Conservation (phyloP, 2,329 filamentous ascomycete species). For the Pseudogymnoascus sp. region DNA sequence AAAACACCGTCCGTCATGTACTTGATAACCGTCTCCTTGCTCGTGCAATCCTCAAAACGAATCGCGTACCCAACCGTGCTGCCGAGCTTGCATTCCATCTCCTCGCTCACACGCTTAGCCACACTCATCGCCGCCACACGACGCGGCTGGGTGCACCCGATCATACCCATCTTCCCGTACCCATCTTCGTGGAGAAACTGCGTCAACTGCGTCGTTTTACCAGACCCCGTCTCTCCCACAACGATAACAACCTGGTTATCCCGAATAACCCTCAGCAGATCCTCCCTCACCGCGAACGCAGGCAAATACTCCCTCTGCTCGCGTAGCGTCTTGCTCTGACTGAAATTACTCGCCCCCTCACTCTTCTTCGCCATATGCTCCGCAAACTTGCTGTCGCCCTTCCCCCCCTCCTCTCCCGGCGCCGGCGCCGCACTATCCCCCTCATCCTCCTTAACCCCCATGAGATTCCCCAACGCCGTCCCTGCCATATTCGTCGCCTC, state of each 20-base stretch:
- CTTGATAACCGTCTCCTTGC: slow-evolving; percentile 90
- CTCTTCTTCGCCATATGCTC: slow-evolving; percentile 75
- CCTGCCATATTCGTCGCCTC: slow-evolving; percentile 90
- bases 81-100: slow-evolving; percentile 92
- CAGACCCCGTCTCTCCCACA: slow-evolving; percentile 92
- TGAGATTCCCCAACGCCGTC: slow-evolving; percentile 85
- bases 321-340: slow-evolving; percentile 77
- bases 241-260: slow-evolving; percentile 98
- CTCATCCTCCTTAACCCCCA: slow-evolving; percentile 89
- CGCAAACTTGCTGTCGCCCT: slow-evolving; percentile 69
- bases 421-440: slow-evolving; percentile 81
- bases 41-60: slow-evolving; percentile 96
- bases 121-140: slow-evolving; percentile 99
- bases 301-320: slow-evolving; percentile 92
- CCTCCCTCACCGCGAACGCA: slow-evolving; percentile 92
- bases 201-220: slow-evolving; percentile 94
- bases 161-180: slow-evolving; percentile 79
- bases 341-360: slow-evolving; percentile 83
- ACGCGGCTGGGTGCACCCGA: slow-evolving; percentile 91
- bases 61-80: slow-evolving; percentile 91
- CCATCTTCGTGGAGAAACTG: slow-evolving; percentile 96
- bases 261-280: slow-evolving; percentile 80
- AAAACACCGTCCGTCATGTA: slow-evolving; percentile 99
- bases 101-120: slow-evolving; percentile 93
- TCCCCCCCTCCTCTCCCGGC: slow-evolving; percentile 59